Base-by-base conservation (phyloP, 805 yeast genomes). In the Kazachstania viticola region DNA sequence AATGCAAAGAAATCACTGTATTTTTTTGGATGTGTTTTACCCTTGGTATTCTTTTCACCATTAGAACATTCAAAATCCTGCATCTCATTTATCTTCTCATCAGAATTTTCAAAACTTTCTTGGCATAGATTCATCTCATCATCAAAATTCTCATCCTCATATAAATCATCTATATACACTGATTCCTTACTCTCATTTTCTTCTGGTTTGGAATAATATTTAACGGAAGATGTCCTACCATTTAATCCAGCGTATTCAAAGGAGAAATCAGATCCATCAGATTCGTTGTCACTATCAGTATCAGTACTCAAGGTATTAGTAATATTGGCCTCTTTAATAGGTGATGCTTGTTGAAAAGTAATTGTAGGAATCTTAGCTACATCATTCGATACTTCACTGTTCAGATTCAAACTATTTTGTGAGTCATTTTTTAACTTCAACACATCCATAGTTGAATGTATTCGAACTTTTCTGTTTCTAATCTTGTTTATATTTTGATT, bases 141-240 rank as follows among this genome's bases (percentile, higher is more conserved):
- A 38, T 61, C 65, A 36, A 62, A 56, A 37, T 57, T 58, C 30
- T 63, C 69, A 25, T 59, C 57, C 11, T 51, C 65, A 30, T 58
- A 53, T 21, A 54, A 34, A 33, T 62, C 67, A 41, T 62, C 59
- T 12, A 63, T 41, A 25, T 64, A 64, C 18, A 58, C 52, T 11
- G 24, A 31, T 4, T 32, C 37, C 21, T 29, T 28, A 15, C 21
- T 14, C 7, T 3, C n/a, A 2, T 39, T 48, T 3, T 55, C 52
- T 14, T 46, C 55, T 3, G 48, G 45, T 28, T 56, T 52, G 2
- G 55, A 48, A 45, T 73, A 72, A 46, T 71, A 72, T 36, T 69
- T 65, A 15, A 67, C 62, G 0, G 78, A 71, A 1, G 69, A 56
- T 33, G 71, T 69, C 37, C 79, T 56, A 3, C 71, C 73, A n/a